phyloP scores from a whole-genome alignment of 306 rosid genomes.

The Sicyos edulis region DNA sequence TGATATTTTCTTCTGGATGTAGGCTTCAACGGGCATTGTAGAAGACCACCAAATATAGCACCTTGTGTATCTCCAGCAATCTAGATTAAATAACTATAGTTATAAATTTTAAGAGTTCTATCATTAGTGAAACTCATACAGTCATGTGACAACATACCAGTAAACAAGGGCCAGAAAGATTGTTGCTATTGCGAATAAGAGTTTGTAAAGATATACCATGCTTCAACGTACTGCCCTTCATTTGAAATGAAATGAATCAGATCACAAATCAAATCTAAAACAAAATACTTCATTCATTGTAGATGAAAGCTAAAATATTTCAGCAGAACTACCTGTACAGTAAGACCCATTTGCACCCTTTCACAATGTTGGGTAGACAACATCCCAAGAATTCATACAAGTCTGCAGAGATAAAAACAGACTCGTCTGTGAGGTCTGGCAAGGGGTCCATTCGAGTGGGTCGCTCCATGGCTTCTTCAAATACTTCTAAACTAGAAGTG shows the following conservation, averaged over 20 bases:
- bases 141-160: slow-evolving; percentile 42
- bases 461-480: slow-evolving; percentile 61
- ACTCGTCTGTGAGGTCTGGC: slow-evolving; percentile 53
- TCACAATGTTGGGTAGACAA: slow-evolving; percentile 90
- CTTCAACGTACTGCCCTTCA: slow-evolving; percentile 99
- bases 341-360: slow-evolving; percentile 83
- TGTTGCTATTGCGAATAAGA: slow-evolving; percentile 84
- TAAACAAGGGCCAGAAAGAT: slow-evolving; percentile 79
- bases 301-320: slow-evolving; percentile 19
- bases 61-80: slow-evolving; percentile 89
- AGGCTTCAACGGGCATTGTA: slow-evolving; percentile 80
- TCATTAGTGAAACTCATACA: slow-evolving; percentile 3
- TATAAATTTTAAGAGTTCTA: not conserved
- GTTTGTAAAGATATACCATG: slow-evolving; percentile 97
- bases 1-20: slow-evolving; percentile 83
- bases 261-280: slow-evolving; percentile 38
- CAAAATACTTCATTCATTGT: slow-evolving; percentile 15
- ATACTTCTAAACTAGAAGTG: slow-evolving; percentile 59
- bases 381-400: slow-evolving; percentile 67
- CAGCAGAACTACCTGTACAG: slow-evolving; percentile 67
- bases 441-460: slow-evolving; percentile 38
- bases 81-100: slow-evolving; percentile 32
- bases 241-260: slow-evolving; percentile 44
- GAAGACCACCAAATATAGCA: slow-evolving; percentile 87
- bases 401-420: slow-evolving; percentile 59